Evolutionary conservation across 139 green algal species (phyloP).

Genomic region (Coccomyxa sp.): DNA sequence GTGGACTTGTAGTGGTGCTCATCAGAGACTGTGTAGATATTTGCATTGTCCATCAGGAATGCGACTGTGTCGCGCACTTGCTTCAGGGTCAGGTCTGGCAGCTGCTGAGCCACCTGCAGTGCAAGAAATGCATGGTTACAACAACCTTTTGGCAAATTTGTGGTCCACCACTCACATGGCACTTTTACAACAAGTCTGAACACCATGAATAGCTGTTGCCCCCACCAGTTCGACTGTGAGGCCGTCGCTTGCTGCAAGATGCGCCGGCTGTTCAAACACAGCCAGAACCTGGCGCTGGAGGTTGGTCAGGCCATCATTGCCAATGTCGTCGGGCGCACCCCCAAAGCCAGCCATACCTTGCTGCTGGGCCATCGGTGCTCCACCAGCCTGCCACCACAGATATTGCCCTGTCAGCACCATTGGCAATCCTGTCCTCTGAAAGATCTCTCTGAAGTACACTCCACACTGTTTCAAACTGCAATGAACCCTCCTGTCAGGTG

Average conservation of each 20-base stretch:
- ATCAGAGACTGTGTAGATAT: conserved; percentile 74
- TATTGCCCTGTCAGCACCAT: no score
- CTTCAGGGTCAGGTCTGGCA: neutral
- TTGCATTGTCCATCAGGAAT: conserved; percentile 57
- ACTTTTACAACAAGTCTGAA: no score
- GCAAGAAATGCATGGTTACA: no score
- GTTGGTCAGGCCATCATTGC: conserved; percentile 21
- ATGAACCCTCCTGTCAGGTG: no score
- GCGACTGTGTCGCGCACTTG: conserved; percentile 47
- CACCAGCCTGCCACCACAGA: neutral
- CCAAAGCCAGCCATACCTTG: neutral
- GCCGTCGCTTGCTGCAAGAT: neutral
- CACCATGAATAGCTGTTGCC: no score
- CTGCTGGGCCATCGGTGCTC: neutral
- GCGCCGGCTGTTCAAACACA: neutral
- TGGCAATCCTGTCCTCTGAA: no score
- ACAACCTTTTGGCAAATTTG: no score
- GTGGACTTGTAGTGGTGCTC: conserved; percentile 60
- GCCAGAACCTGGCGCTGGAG: conserved; percentile 9
- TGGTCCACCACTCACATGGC: no score
- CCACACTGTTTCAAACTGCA: no score
- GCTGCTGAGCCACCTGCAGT: no score
- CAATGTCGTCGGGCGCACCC: neutral
- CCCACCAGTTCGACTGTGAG: conserved; percentile 16
- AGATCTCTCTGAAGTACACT: no score